These are phyloP conservation scores for Ophiostoma sp. DNA, from an alignment of 2,329 filamentous ascomycete species.

Conservation along the genomic window DNA sequence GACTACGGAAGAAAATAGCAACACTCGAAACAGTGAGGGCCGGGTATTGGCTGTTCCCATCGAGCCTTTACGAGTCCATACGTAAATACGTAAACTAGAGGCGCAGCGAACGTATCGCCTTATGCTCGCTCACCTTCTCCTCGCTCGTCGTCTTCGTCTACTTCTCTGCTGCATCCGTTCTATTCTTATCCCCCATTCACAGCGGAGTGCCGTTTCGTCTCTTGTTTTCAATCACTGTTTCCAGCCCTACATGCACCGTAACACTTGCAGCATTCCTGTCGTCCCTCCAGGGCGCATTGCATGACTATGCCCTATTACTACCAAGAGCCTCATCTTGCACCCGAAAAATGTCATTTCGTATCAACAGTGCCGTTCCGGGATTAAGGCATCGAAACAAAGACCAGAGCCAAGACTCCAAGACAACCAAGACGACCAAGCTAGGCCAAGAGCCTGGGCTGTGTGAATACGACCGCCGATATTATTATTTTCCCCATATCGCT, in stretches of 20 bases:
- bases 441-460: no score
- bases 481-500: no score
- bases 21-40: no score
- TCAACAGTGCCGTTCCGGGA: background rate
- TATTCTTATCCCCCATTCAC: background rate
- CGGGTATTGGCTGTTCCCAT: no score
- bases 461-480: no score
- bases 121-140: background rate
- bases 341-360: background rate
- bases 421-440: no score
- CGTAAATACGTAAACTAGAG: background rate
- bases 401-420: no score
- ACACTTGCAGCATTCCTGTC: background rate
- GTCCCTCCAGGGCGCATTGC: no score
- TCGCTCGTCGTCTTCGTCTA: background rate
- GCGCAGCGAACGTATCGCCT: background rate
- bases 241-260: background rate
- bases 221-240: background rate
- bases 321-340: slow-evolving; percentile 1
- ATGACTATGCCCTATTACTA: background rate
- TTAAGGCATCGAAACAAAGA: no score
- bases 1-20: background rate
- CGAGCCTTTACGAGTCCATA: no score
- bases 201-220: background rate
- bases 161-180: background rate